These are phyloP conservation scores for Paramecium pentaurelia DNA, from an alignment of 73 alveolate genomes.

Conservation along the genomic window DNA sequence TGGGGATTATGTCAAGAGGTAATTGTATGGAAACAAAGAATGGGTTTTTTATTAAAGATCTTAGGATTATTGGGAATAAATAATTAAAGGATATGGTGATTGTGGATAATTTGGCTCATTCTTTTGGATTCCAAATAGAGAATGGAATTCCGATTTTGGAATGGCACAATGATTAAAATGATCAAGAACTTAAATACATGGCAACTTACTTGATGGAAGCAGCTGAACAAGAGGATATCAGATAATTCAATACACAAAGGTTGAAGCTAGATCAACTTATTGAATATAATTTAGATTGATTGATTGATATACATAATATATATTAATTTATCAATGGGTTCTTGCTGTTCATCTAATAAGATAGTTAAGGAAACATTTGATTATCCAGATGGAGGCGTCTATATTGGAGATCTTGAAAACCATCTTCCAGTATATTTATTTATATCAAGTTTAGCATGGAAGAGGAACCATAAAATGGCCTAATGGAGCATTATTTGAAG, in stretches of 20 bases:
- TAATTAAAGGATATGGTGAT: constrained; percentile 79
- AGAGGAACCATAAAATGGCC: constrained; percentile 67
- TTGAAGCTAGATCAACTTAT: constrained; percentile 31
- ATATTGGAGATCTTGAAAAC: constrained; percentile 4
- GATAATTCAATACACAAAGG: constrained; percentile 46
- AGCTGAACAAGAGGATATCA: constrained; percentile 56
- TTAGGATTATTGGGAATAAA: constrained; percentile 85
- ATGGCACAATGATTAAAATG: constrained; percentile 73
- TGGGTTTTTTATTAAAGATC: constrained; percentile 92
- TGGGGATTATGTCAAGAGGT: constrained; percentile 83
- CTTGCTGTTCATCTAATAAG: constrained; percentile 4
- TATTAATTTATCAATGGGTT: not conserved
- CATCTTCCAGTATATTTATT: not conserved
- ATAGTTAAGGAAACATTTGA: constrained; percentile 65
- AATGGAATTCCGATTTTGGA: constrained; percentile 86
- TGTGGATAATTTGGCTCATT: constrained; percentile 92
- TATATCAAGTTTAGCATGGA: constrained; percentile 58
- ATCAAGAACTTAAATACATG: constrained; percentile 80
- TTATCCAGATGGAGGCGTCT: constrained; percentile 61
- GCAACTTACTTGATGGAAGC: constrained; percentile 67
- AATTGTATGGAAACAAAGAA: constrained; percentile 88
- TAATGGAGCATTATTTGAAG: constrained; percentile 74
- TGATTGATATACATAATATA: not conserved
- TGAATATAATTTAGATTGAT: constrained; percentile 51
- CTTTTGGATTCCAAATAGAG: constrained; percentile 88